phyloP scores from a whole-genome alignment of 805 yeast genomes.

The Ogataea haglerorum region DNA sequence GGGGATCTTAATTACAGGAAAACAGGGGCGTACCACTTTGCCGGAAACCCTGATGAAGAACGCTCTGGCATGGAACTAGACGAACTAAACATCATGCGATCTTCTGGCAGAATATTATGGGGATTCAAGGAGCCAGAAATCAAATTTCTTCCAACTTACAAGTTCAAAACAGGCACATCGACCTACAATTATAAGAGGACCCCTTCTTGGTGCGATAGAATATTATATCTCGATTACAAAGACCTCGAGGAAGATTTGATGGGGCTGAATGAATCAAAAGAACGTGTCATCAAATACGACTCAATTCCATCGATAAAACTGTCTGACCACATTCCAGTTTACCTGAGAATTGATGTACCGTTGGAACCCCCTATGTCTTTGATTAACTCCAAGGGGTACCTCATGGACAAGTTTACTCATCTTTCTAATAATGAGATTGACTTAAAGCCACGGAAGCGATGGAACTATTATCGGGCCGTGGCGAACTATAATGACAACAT shows the following conservation, averaged over 20 bases:
- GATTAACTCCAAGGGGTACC: slow-evolving; percentile 28
- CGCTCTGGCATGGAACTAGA: slow-evolving; percentile 33
- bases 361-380: slow-evolving; percentile 38
- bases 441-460: slow-evolving; percentile 23
- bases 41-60: background rate
- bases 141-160: slow-evolving; percentile 76
- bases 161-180: slow-evolving; percentile 47
- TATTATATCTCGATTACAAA: slow-evolving; percentile 52
- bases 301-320: slow-evolving; percentile 44
- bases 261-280: background rate
- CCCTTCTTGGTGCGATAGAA: slow-evolving; percentile 92
- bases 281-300: slow-evolving; percentile 40
- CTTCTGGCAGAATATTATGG: slow-evolving; percentile 44
- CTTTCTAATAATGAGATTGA: slow-evolving; percentile 25
- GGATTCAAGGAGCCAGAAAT: slow-evolving; percentile 70
- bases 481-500: slow-evolving; percentile 19
- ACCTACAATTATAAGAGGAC: slow-evolving; percentile 53
- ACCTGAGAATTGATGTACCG: slow-evolving; percentile 47
- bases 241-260: slow-evolving; percentile 1
- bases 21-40: slow-evolving; percentile 20
- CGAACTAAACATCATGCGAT: slow-evolving; percentile 45
- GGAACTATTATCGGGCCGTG: slow-evolving; percentile 17
- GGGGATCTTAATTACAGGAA: slow-evolving; percentile 88
- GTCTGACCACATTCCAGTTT: slow-evolving; percentile 86
- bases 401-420: slow-evolving; percentile 23